phyloP scores from a whole-genome alignment of 768 basidiomycete genomes.

The Serendipita sp. region DNA sequence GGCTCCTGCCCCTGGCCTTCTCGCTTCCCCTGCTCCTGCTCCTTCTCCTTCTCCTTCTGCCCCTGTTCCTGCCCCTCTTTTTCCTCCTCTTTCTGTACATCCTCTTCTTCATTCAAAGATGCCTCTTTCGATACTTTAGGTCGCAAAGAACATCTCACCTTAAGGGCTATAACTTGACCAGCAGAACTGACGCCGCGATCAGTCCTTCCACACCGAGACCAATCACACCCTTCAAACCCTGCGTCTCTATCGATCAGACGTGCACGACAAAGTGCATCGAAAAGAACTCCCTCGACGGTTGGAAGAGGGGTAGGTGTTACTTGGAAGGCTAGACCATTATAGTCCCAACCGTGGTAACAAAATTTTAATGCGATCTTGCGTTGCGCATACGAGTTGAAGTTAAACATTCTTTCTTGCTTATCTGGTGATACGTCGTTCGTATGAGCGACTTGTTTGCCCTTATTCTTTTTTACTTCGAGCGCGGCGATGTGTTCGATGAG shows the following conservation, averaged over 20 bases:
- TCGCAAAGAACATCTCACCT: slow-evolving; percentile 57
- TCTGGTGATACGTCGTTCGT: slow-evolving; percentile 14
- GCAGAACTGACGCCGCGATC: slow-evolving; percentile 90
- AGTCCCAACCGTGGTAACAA: slow-evolving; percentile 83
- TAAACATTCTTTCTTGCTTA: slow-evolving; percentile 28
- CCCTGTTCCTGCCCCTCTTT: not conserved
- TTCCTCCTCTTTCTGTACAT: not conserved
- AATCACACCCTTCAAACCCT: slow-evolving; percentile 75
- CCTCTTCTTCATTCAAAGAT: slow-evolving; percentile 9
- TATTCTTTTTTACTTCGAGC: slow-evolving; percentile 27
- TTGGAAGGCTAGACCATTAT: slow-evolving; percentile 81
- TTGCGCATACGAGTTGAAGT: slow-evolving; percentile 49
- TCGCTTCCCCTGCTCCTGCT: not conserved
- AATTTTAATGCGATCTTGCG: slow-evolving; percentile 92
- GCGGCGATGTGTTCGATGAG: slow-evolving; percentile 47
- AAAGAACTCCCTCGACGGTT: slow-evolving; percentile 80
- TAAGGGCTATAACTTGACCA: slow-evolving; percentile 83
- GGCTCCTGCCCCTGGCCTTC: not conserved
- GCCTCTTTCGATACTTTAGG: not conserved
- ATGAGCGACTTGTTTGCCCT: slow-evolving; percentile 7
- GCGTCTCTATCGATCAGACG: slow-evolving; percentile 55
- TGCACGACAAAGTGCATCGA: slow-evolving; percentile 60
- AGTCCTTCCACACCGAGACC: slow-evolving; percentile 84
- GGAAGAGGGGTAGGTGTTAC: slow-evolving; percentile 50
- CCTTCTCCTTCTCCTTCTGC: not conserved